A percentile compares a stretch with the other conserved stretches of the same genome.
phyloP scores from a whole-genome alignment of 2,329 filamentous ascomycete species.

The Fusarium secorum region DNA sequence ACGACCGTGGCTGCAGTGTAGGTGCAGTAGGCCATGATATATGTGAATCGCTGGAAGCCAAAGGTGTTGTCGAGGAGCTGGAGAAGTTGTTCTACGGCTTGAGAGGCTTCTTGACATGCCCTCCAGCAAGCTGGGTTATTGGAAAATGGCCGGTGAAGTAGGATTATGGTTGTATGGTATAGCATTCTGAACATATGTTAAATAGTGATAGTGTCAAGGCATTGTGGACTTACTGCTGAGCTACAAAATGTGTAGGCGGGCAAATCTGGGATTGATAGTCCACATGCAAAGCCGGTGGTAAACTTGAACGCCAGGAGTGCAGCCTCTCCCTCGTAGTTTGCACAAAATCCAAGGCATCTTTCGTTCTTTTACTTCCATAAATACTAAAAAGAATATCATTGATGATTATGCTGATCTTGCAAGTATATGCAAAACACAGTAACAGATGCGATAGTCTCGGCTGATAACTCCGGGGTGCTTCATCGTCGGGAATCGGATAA shows the following conservation, averaged over 20 bases:
- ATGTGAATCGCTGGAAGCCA: background rate
- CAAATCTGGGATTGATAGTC: background rate
- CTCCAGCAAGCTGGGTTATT: background rate
- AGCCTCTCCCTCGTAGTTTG: background rate
- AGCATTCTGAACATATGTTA: background rate
- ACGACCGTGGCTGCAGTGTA: background rate
- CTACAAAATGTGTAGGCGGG: background rate
- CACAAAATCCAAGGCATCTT: background rate
- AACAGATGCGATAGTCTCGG: background rate
- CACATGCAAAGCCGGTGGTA: accelerated
- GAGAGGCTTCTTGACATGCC: background rate
- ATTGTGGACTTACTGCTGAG: background rate
- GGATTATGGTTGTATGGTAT: background rate
- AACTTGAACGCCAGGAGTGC: background rate
- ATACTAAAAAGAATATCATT: background rate
- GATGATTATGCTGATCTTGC: background rate
- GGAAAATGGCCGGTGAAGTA: background rate
- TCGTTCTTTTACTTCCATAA: background rate
- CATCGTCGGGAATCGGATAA: background rate
- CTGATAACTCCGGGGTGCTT: background rate
- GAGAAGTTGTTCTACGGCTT: background rate
- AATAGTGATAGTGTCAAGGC: accelerated
- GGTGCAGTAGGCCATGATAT: constrained; percentile 5
- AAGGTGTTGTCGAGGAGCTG: background rate
- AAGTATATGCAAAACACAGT: background rate